phyloP scores from a whole-genome alignment of 441 rosid genomes.

The Populus hybrid region DNA sequence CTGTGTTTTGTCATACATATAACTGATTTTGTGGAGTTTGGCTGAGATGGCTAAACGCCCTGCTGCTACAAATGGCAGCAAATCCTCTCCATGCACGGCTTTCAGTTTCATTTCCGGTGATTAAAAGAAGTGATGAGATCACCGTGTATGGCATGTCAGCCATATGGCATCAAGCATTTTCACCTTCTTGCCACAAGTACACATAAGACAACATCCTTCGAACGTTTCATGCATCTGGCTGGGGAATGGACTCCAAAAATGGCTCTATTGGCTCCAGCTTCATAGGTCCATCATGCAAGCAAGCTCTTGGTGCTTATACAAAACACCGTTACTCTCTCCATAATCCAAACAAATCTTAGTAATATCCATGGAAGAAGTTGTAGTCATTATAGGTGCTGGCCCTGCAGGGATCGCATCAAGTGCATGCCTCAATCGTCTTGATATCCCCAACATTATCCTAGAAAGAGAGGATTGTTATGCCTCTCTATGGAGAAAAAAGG shows the following conservation, averaged over 20 bases:
- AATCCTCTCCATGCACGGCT: not conserved
- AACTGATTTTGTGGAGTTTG: not conserved
- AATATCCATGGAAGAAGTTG: slow-evolving; percentile 25
- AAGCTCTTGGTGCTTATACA: too few species aligned
- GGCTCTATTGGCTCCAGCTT: too few species aligned
- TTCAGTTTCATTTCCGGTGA: not conserved
- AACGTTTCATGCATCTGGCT: too few species aligned
- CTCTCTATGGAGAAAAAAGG: slow-evolving; percentile 50
- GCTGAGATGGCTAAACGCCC: not conserved
- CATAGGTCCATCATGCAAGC: too few species aligned
- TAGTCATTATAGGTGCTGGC: slow-evolving; percentile 57
- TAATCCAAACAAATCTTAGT: not conserved
- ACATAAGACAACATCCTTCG: not conserved
- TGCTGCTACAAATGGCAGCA: not conserved
- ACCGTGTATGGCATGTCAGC: not conserved
- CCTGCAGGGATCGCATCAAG: slow-evolving; percentile 63
- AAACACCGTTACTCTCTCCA: not conserved
- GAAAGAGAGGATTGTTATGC: slow-evolving; percentile 57
- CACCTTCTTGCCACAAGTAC: not conserved
- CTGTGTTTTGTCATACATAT: not conserved
- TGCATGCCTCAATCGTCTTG: slow-evolving; percentile 44
- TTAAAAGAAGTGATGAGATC: not conserved
- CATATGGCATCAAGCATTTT: not conserved
- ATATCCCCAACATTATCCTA: slow-evolving; percentile 38
- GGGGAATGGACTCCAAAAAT: too few species aligned